Evolutionary conservation across 345 rosid species (phyloP), one percentile per base, ranked within the genome.

Genomic region (Anastatica hierochuntica): DNA sequence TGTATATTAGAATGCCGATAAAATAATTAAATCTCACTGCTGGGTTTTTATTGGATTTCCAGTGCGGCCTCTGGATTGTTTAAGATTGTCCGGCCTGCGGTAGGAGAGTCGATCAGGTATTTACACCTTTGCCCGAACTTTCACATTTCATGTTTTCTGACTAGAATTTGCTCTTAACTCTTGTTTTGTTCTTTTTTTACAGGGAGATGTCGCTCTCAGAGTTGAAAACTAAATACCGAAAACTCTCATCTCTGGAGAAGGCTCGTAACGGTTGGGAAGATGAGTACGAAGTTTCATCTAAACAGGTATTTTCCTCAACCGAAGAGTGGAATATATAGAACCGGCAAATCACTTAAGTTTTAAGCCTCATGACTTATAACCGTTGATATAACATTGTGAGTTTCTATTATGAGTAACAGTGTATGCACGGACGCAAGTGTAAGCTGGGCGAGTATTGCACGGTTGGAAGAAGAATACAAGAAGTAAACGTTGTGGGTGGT

Each of bases 371-470:
- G 55, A 19, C 18, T 43, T 30, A 34, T 56, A 17, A 35, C 39
- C 6, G 24, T 42, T 11, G 4, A 39, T 31, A 8, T 10, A 37
- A 23, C 26, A 1, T 16, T 48, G 14, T 42, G n/a, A n/a, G 48
- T 37, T 20, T 60, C 12, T 24, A 10, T 77, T 14, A n/a, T 37
- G 44, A 43, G 33, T 72, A n/a, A 74, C 84, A 88, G 96, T 92
- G 98, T 68, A 92, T 92, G 98, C 98, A 92, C 64, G 98, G 98
- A 20, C 94, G 88, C 41, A 92, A 88, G 48, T 88, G 98, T 74
- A 88, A 83, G 72, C 74, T 92, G 4, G 94, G 86, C 12, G 83
- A 71, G 60, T 90, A 70, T 66, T 92, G 98, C 76, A 87, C 98
- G 0, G 96, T 92, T 56, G 98, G 98, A n/a, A 62, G 94, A 72